Percentiles rank a stretch among this genome's conserved stretches.
Conservation (phyloP, 352 stramenopile genomes). For the Halophytophthora polymorphica region DNA sequence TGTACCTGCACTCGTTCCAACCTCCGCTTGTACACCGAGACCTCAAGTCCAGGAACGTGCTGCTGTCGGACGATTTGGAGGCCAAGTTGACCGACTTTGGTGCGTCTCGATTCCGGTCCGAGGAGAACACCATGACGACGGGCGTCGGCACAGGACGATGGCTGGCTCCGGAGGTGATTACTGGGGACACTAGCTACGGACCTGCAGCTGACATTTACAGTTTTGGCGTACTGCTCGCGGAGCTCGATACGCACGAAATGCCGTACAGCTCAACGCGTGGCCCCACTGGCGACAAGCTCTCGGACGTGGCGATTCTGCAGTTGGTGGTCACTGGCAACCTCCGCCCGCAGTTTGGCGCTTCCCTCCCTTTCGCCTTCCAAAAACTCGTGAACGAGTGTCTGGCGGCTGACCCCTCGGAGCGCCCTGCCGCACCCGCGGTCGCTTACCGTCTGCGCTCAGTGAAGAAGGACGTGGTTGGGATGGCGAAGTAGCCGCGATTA, state of each 20-base stretch:
- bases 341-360: constrained; percentile 21
- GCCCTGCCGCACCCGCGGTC: constrained; percentile 22
- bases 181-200: constrained; percentile 22
- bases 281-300: constrained; percentile 17
- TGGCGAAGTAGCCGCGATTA: too few species aligned
- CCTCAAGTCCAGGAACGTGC: constrained; percentile 45
- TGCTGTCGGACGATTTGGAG: constrained; percentile 25
- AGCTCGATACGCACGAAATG: constrained; percentile 47
- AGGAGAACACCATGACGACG: constrained; percentile 32
- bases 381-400: constrained; percentile 33
- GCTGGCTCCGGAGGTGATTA: constrained; percentile 45
- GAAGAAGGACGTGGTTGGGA: constrained; percentile 13
- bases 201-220: constrained; percentile 45
- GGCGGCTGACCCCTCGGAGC: constrained; percentile 14
- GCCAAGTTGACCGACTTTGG: constrained; percentile 53
- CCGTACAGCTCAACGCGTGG: constrained; percentile 31
- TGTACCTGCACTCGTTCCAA: constrained; percentile 41
- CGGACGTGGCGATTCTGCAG: constrained; percentile 34
- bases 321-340: constrained; percentile 31
- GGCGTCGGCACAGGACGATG: constrained; percentile 34
- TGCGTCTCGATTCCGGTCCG: constrained; percentile 32
- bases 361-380: constrained; percentile 21
- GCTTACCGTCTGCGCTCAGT: constrained; percentile 30
- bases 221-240: constrained; percentile 39
- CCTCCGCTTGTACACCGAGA: constrained; percentile 34